phyloP scores from a whole-genome alignment of 2,329 filamentous ascomycete genomes.

The Ophiostoma ips region DNA sequence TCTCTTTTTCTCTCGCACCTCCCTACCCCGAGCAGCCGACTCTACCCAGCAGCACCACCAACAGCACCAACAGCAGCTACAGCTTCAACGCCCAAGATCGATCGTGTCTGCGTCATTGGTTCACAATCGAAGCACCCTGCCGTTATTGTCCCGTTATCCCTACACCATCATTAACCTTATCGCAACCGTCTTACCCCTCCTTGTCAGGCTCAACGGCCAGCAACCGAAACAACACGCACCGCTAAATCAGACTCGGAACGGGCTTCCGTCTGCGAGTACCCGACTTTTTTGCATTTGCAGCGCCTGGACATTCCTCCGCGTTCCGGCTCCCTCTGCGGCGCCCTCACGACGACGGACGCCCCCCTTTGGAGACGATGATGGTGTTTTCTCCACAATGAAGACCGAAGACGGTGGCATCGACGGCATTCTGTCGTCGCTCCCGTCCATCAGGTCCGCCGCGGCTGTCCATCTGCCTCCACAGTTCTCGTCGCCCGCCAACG shows the following conservation, averaged over 20 bases:
- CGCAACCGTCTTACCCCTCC: no score
- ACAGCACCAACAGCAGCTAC: background rate
- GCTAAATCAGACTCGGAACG: no score
- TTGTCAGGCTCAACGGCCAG: background rate
- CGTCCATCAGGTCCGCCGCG: constrained; percentile 1
- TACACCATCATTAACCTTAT: no score
- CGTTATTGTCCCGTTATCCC: no score
- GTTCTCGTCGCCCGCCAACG: no score
- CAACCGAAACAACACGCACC: background rate
- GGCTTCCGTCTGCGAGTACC: no score
- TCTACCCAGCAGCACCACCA: no score
- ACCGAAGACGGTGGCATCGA: constrained; percentile 14
- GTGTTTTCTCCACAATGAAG: constrained; percentile 11
- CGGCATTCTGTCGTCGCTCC: constrained; percentile 9
- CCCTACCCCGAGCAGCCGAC: constrained; percentile 6
- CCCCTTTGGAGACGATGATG: constrained; percentile 11
- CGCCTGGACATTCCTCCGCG: background rate
- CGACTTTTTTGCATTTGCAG: no score
- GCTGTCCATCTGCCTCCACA: background rate
- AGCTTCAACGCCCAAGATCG: background rate
- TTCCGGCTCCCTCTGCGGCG: background rate
- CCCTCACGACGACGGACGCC: background rate
- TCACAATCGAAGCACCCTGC: no score
- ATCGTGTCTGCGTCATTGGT: no score
- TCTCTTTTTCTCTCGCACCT: background rate